A percentile compares a stretch with the other conserved stretches of the same genome.
Conservation (phyloP, 1,284 basidiomycete genomes). For the Trametes sp. region DNA sequence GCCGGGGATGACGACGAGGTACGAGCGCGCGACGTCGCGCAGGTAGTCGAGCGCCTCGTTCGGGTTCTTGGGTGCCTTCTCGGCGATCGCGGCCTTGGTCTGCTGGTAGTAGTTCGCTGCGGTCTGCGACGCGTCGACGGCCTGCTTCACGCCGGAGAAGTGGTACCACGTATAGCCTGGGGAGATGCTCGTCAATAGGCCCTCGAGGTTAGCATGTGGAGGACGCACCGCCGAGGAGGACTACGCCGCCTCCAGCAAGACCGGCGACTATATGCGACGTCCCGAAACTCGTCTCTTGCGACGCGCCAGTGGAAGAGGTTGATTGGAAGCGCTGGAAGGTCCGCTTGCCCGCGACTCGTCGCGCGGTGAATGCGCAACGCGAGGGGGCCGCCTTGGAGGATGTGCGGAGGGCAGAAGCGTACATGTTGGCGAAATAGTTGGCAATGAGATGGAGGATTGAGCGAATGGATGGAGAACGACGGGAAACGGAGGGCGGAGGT, state of each 20-base stretch:
- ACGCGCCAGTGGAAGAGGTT: constrained; percentile 7
- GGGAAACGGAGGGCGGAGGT: background rate
- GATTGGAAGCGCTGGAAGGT: constrained; percentile 33
- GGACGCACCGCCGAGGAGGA: constrained; percentile 41
- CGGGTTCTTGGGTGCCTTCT: constrained; percentile 44
- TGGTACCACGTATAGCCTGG: constrained; percentile 33
- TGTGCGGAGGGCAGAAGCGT: constrained; percentile 18
- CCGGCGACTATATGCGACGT: constrained; percentile 42
- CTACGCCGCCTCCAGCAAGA: constrained; percentile 45
- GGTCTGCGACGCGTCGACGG: constrained; percentile 38
- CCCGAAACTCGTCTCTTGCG: constrained; percentile 14
- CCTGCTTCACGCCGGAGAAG: constrained; percentile 31
- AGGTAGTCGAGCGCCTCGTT: constrained; percentile 51
- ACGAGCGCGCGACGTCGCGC: constrained; percentile 49
- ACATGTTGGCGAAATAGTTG: too few relatives aligned
- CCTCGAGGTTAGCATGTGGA: background rate
- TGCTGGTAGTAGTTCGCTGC: constrained; percentile 44
- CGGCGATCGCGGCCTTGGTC: constrained; percentile 46
- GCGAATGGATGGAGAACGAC: background rate
- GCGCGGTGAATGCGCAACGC: constrained; percentile 20
- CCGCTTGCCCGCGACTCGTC: constrained; percentile 29
- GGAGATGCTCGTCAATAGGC: background rate
- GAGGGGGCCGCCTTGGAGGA: constrained; percentile 4
- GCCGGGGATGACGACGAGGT: constrained; percentile 52
- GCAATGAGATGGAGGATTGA: background rate